Percentiles rank a stretch among this genome's conserved stretches.
These are phyloP conservation scores for Alternaria conjuncta DNA, from an alignment of 2,329 filamentous ascomycete genomes.

Conservation along the genomic window DNA sequence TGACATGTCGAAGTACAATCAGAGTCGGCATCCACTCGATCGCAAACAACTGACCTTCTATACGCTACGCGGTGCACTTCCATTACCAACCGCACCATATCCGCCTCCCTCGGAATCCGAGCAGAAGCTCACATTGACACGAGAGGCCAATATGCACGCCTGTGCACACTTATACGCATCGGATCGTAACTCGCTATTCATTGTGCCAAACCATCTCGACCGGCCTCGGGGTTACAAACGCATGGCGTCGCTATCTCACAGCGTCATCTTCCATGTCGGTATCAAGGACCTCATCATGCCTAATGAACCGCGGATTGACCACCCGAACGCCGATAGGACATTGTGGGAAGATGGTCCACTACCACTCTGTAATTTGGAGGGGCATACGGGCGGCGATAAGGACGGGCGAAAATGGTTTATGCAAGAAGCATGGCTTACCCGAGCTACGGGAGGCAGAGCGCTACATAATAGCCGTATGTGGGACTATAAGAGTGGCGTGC, in stretches of 20 bases:
- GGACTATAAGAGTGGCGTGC: conserved; percentile 37
- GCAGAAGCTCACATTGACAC: conserved; percentile 8
- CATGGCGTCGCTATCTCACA: conserved; percentile 43
- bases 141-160: conserved; percentile 60
- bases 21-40: conserved; percentile 43
- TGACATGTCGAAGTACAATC: conserved; percentile 60
- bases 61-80: conserved; percentile 44
- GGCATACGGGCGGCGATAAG: conserved; percentile 16
- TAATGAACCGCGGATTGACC: conserved; percentile 28
- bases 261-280: conserved; percentile 43
- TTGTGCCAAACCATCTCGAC: conserved; percentile 56
- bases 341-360: conserved; percentile 28
- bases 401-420: conserved; percentile 44
- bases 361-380: conserved; percentile 31
- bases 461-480: conserved; percentile 39
- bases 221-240: conserved; percentile 31
- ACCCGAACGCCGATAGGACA: conserved; percentile 33
- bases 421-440: conserved; percentile 36
- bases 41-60: conserved; percentile 43
- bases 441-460: conserved; percentile 33
- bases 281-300: conserved; percentile 33
- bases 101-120: conserved; percentile 11
- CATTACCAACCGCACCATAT: conserved; percentile 32
- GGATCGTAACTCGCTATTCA: conserved; percentile 62
- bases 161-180: conserved; percentile 65